Conservation (phyloP, 163 green algal species). For the Trebouxia gelatinosa region DNA sequence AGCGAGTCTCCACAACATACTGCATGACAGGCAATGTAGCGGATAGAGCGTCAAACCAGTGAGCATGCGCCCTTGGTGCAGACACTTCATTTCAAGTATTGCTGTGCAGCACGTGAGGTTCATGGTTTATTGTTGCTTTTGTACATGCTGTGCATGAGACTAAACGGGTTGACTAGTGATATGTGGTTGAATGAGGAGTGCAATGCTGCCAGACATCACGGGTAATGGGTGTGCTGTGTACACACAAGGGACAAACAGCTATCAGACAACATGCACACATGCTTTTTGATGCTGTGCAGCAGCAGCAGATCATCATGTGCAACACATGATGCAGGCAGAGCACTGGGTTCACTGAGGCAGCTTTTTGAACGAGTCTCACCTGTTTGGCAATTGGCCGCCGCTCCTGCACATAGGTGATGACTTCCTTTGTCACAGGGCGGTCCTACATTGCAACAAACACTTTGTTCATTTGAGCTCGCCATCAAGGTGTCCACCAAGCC, state of each 20-base stretch:
- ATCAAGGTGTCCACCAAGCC: too few species aligned
- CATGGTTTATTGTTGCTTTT: background rate
- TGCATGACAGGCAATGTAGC: background rate
- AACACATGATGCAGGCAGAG: background rate
- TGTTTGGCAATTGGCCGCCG: constrained; percentile 15
- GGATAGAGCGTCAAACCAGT: too few species aligned
- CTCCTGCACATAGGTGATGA: constrained; percentile 20
- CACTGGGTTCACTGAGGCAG: background rate
- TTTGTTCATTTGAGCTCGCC: too few species aligned
- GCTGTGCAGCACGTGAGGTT: background rate
- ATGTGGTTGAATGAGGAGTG: too few species aligned
- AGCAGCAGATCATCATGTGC: too few species aligned
- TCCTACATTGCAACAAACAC: background rate
- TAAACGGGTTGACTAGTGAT: too few species aligned
- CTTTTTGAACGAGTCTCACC: background rate
- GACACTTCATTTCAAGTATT: too few species aligned
- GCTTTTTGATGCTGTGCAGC: too few species aligned
- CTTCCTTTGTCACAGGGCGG: constrained; percentile 16
- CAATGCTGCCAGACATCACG: background rate
- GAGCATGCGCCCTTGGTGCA: too few species aligned
- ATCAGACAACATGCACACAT: background rate
- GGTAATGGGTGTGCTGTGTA: background rate
- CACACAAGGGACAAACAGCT: background rate
- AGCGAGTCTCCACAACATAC: constrained; percentile 23
- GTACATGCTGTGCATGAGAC: background rate